Base-by-base conservation (phyloP, 2,329 filamentous ascomycete genomes). In the Colletotrichum gigasporum region DNA sequence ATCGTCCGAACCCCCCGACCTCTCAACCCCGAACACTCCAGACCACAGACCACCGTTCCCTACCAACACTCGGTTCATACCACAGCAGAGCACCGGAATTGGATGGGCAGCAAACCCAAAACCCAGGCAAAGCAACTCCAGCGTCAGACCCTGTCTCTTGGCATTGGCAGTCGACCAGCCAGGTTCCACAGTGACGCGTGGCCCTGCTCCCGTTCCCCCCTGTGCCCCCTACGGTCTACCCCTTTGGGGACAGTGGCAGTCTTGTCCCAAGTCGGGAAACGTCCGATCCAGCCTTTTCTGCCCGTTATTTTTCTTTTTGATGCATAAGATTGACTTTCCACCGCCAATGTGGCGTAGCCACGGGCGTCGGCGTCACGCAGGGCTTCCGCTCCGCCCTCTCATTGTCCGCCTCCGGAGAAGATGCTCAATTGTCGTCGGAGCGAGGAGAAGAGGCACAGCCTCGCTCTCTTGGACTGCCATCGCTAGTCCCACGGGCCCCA, bases 131-230 rank as follows among this genome's bases (percentile, higher is more conserved):
- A 47, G 30, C 16, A 14, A 39, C 14, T 51, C 32, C 26, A 50
- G 34, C 16, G 30, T 35, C 32, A n/a, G 14, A 34, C 8, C 32
- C 32, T 24, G 12, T 20, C 50, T 35, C 56, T 9, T 24, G 6
- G 14, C 35, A 54, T 54, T 55, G 56, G 56, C 41, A 37, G 22
- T 50, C 34, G 39, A 50, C 48, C 11, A 14, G 24, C 26, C 22
- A 5, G n/a, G 61, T 18, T 28, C 61, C 61, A 55, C 28, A 50
- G 56, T 24, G 61, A 64, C 61, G 61, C 61, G 61, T 64, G 61
- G 61, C 61, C 52, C 42, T 54, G 47, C 48, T 53, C 10, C 48
- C 14, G 22, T 20, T 16, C 6, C 3, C 48, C 47, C 61, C 48
- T 54, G 41, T 28, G 37, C 41, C 26, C 32, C 42, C 22, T 54